phyloP scores from a whole-genome alignment of 352 stramenopile genomes.

The Phytophthora constricta region DNA sequence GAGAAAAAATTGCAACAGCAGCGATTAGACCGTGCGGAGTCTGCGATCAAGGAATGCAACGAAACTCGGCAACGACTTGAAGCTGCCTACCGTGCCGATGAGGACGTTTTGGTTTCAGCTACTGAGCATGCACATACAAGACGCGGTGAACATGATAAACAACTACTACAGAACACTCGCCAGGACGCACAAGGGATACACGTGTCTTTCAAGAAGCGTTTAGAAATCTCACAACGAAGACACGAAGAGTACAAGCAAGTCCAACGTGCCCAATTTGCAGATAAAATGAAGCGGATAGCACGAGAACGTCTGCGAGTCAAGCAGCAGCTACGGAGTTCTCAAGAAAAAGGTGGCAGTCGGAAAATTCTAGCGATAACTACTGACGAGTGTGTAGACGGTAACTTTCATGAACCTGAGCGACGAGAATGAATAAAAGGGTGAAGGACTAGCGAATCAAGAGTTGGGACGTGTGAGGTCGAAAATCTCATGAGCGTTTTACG shows the following conservation, averaged over 20 bases:
- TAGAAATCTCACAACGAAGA: slow-evolving; percentile 19
- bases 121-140: slow-evolving; percentile 7
- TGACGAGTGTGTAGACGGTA: slow-evolving; percentile 7
- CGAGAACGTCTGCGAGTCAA: slow-evolving; percentile 30
- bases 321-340: slow-evolving; percentile 18
- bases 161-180: slow-evolving; percentile 26
- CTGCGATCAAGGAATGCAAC: slow-evolving; percentile 49
- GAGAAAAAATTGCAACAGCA: slow-evolving; percentile 33
- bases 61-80: slow-evolving; percentile 39
- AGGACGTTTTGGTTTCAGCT: neutral
- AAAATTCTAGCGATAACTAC: slow-evolving; percentile 22
- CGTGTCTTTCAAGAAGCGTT: slow-evolving; percentile 7
- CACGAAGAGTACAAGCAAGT: slow-evolving; percentile 27
- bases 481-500: neutral
- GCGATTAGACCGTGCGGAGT: slow-evolving; percentile 36
- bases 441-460: neutral
- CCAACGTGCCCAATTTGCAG: slow-evolving; percentile 31
- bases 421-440: slow-evolving; percentile 6
- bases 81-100: slow-evolving; percentile 38
- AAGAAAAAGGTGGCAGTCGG: slow-evolving; percentile 15
- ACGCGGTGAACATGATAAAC: slow-evolving; percentile 26
- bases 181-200: slow-evolving; percentile 32
- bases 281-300: slow-evolving; percentile 39
- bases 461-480: no score
- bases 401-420: slow-evolving; percentile 8